phyloP scores from a whole-genome alignment of 139 green algal genomes.

The Dunaliella sp. region DNA sequence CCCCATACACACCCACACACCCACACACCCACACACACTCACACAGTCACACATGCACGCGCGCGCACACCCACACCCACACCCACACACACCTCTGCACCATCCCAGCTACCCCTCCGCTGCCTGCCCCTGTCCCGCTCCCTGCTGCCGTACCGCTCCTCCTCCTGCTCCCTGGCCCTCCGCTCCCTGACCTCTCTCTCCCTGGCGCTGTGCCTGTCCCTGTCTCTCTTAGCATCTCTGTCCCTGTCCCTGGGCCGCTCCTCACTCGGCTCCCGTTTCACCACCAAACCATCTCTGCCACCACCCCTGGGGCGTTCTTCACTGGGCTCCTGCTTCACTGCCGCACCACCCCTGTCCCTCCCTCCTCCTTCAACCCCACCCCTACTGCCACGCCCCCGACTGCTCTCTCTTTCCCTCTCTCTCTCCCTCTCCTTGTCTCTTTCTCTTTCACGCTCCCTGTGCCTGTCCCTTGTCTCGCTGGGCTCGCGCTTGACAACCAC shows the following conservation, averaged over 20 bases:
- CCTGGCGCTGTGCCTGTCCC: constrained; percentile 7
- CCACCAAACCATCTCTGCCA: background rate
- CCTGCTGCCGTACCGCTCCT: background rate
- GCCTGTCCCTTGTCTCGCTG: constrained; percentile 5
- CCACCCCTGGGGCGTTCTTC: background rate
- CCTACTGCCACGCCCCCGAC: too few relatives aligned
- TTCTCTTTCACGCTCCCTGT: background rate
- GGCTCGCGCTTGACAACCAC: constrained; percentile 3
- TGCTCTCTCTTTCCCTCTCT: background rate
- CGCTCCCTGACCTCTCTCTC: too few relatives aligned
- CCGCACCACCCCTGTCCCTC: too few relatives aligned
- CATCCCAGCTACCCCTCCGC: too few relatives aligned
- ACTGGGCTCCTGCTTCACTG: constrained; percentile 1
- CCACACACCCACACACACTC: too few relatives aligned
- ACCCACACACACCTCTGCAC: too few relatives aligned
- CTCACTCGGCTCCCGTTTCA: too few relatives aligned
- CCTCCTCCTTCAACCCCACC: too few relatives aligned
- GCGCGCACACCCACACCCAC: too few relatives aligned
- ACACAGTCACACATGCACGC: too few relatives aligned
- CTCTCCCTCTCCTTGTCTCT: background rate
- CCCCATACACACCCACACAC: too few relatives aligned
- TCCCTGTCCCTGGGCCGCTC: constrained; percentile 3
- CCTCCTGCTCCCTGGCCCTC: background rate
- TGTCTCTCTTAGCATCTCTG: background rate
- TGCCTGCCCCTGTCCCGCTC: background rate